A percentile compares a stretch with the other conserved stretches of the same genome.
phyloP scores from a whole-genome alignment of 2,329 filamentous ascomycete genomes.

The Colletotrichum sp. region DNA sequence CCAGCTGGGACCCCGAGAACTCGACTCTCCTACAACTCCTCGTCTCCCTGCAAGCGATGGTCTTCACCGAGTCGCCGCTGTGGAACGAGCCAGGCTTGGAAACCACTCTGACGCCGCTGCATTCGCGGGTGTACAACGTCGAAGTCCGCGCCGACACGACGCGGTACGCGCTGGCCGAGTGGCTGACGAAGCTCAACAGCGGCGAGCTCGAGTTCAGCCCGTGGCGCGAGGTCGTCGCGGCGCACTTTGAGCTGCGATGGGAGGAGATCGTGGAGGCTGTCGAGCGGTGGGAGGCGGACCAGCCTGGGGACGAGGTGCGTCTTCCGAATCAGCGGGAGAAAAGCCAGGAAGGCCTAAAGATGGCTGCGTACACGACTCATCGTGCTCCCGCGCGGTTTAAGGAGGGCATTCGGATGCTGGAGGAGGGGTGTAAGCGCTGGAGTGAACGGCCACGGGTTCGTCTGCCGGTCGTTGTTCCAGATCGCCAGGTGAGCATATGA shows the following conservation, averaged over 20 bases:
- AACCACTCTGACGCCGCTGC: background rate
- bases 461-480: background rate
- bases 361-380: background rate
- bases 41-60: slow-evolving; percentile 63
- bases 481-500: background rate
- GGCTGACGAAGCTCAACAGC: slow-evolving; percentile 24
- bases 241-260: background rate
- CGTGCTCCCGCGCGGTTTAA: background rate
- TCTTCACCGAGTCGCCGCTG: slow-evolving; percentile 57
- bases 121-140: slow-evolving; percentile 30
- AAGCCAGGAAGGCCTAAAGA: background rate
- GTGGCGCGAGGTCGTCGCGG: background rate
- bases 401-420: background rate
- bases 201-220: background rate
- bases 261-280: background rate
- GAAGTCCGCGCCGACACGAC: slow-evolving; percentile 29
- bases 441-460: background rate
- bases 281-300: background rate
- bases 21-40: slow-evolving; percentile 58
- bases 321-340: background rate
- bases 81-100: slow-evolving; percentile 58
- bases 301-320: background rate
- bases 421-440: background rate
- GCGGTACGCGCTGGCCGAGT: slow-evolving; percentile 31
- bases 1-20: slow-evolving; percentile 46